phyloP scores from a whole-genome alignment of 2,329 filamentous ascomycete genomes.

The Clarireedia hainanense region DNA sequence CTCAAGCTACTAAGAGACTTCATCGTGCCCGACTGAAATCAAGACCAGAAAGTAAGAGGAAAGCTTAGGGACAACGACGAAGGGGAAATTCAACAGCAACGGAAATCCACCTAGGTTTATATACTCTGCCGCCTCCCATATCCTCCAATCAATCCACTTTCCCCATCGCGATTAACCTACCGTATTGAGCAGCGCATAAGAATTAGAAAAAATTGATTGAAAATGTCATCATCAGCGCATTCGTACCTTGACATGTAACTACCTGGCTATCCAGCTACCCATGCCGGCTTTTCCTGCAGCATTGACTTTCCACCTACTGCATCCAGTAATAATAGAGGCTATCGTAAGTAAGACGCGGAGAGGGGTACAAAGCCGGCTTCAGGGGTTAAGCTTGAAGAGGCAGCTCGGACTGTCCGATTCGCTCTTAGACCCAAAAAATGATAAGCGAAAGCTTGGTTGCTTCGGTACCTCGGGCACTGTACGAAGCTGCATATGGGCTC shows the following conservation, averaged over 20 bases:
- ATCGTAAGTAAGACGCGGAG: neutral
- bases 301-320: neutral
- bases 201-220: too few species aligned
- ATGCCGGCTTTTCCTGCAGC: neutral
- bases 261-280: neutral
- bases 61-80: neutral
- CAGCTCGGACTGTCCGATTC: constrained; percentile 1
- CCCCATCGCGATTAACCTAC: too few species aligned
- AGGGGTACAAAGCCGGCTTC: neutral
- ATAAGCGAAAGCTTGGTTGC: constrained; percentile 1
- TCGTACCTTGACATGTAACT: neutral
- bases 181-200: too few species aligned
- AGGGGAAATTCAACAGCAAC: too few species aligned
- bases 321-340: neutral
- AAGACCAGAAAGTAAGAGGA: neutral
- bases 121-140: too few species aligned
- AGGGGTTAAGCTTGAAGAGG: constrained; percentile 1
- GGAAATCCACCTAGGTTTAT: neutral
- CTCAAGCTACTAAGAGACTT: neutral
- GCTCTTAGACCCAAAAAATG: neutral
- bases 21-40: neutral
- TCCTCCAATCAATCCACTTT: too few species aligned
- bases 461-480: too few species aligned
- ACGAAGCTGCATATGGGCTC: too few species aligned
- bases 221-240: too few species aligned